These are phyloP conservation scores for Aspergillus niger DNA, from an alignment of 2,329 filamentous ascomycete species.

Conservation along the genomic window DNA sequence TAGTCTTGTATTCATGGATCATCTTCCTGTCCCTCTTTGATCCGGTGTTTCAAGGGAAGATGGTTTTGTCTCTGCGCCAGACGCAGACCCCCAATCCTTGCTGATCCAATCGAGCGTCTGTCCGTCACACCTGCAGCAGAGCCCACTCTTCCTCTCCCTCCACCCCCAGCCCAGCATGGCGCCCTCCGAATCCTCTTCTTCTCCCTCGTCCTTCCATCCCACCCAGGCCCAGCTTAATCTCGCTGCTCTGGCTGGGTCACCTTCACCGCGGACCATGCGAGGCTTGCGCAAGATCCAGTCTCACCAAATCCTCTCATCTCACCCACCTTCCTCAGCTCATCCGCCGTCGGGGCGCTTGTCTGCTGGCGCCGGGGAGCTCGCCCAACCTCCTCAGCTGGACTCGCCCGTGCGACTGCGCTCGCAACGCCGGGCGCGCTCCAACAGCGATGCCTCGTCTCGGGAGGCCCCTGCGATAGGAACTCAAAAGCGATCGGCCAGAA, in stretches of 20 bases:
- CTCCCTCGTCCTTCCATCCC: constrained; percentile 19
- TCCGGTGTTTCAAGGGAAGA: constrained; percentile 20
- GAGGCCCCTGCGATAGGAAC: constrained; percentile 28
- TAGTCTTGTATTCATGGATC: constrained; percentile 6
- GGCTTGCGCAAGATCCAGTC: constrained; percentile 74
- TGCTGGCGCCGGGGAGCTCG: constrained; percentile 27
- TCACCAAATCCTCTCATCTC: constrained; percentile 65
- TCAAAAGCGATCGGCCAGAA: constrained; percentile 42
- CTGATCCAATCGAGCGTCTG: constrained; percentile 5
- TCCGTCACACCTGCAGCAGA: not conserved
- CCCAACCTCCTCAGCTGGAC: constrained; percentile 30
- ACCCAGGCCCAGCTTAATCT: constrained; percentile 29
- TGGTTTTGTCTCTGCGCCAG: constrained; percentile 21
- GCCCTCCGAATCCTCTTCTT: constrained; percentile 9
- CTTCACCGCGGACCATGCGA: constrained; percentile 59
- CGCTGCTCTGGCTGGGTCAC: constrained; percentile 31
- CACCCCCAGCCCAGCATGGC: constrained; percentile 12
- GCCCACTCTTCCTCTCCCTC: not conserved
- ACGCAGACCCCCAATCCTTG: constrained; percentile 7
- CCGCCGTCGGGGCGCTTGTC: constrained; percentile 32
- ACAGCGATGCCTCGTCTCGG: constrained; percentile 66
- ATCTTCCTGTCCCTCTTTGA: constrained; percentile 16
- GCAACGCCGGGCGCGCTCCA: constrained; percentile 64
- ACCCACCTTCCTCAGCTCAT: constrained; percentile 53
- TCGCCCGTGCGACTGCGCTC: constrained; percentile 29